Evolutionary conservation across 2,329 filamentous ascomycete genomes (phyloP), one percentile per base, ranked within the genome.

Genomic region (Paraconiothyrium brasiliense): DNA sequence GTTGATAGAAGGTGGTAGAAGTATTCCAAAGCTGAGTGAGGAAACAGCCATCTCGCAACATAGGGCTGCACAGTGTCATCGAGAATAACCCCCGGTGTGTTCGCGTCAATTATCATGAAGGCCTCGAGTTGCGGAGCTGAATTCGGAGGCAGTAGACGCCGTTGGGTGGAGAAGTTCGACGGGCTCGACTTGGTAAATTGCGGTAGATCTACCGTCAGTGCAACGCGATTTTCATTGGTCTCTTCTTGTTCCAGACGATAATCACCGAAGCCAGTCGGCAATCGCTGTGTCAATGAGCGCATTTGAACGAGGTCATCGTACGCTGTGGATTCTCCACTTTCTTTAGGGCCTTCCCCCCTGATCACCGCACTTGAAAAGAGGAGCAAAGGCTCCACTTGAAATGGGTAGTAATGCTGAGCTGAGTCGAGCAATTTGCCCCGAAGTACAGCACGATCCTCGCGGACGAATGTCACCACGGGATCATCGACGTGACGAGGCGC

Each of bases 241-340:
- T 97, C 92, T 78, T 97, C 94, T 57, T 91, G 89, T 43, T 91
- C 89, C 13, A 94, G 87, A 63, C 90, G 87, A 69, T 96, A 97
- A 39, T 86, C 87, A 46, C 86, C 85, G 75, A 97, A 97, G 35
- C 86, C 79, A 0, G 85, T 79, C 0, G 92, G 90, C n/a, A 97
- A 84, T 13, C 86, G 83, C 67, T 96, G 90, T 32, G 94, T 97
- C 58, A 97, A 87, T 7, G 87, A 90, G 1, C 88, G 86, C 57
- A 93, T 90, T 60, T 84, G 85, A 60, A 89, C 86, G 13, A 97
- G 82, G 58, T 90, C 82, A n/a, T 85, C 81, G 41, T 90, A 78
- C 10, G 93, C 69, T 0, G 67, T 67, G 69, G 82, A 77, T 72
- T 85, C 64, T 64, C 88, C 80, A 50, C 83, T 81, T 41, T 84